Base-by-base conservation (phyloP, 345 rosid species). In the Noccaea bulbosa region DNA sequence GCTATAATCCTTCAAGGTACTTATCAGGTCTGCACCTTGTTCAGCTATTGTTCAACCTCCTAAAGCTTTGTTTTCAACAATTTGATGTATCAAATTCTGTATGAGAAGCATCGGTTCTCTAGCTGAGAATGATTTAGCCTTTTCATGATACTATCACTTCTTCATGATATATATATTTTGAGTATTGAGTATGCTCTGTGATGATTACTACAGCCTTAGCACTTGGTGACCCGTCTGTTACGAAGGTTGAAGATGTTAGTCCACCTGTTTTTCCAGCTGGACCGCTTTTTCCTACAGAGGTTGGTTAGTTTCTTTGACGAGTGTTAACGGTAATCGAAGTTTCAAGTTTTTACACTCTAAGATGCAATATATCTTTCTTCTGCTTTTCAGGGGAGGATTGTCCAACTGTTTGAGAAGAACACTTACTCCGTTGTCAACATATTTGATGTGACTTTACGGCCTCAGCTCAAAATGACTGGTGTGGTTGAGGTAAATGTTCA, bases 391-490 rank as follows among this genome's bases (percentile, higher is more conserved):
- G 96, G 92, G 60, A 83, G 97, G 80, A 82, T 84, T 52, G 98
- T 84, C 12, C 80, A 84, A 73, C 86, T 91, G 39, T 93, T 93
- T 77, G 98, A 91, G 78, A 84, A 78, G 45, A 93, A 89, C 50
- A 91, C 98, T 27, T 93, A 86, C 62, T 84, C 93, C 0, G 98
- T 91, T 52, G 98, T 91, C 77, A 93, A 93, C 78, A 93, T 91
- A 71, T 93, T 93, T 81, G 96, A 91, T 71, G 87, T 86, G 35
- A 93, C 97, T 17, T 80, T 93, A 83, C 86, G 97, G 17, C 98
- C 98, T 11, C 94, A 87, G 78, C 94, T 93, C 50, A 93, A 91
- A 69, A 49, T 85, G 80, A 90, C 96, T 20, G 98, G 97, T 41
- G 86, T 83, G 9, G 92, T 91, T 75, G 98, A 93, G 98, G 98